phyloP scores from a whole-genome alignment of 345 rosid species.

The Arabidopsis suecica region DNA sequence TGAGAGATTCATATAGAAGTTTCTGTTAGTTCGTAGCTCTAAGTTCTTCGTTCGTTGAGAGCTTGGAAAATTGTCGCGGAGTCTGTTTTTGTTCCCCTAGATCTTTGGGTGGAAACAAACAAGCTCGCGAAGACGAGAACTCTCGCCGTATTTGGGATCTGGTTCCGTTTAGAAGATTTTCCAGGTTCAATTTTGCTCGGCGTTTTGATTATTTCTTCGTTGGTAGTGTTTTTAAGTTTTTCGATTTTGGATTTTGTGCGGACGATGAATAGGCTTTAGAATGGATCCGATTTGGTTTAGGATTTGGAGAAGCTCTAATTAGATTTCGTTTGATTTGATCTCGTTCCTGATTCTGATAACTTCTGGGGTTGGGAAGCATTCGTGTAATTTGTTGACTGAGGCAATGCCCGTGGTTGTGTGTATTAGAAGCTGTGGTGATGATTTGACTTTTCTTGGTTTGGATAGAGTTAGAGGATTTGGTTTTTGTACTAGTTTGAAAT shows the following conservation, averaged over 20 bases:
- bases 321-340: background rate
- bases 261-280: too few species aligned
- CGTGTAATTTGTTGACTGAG: constrained; percentile 25
- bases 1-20: constrained; percentile 3
- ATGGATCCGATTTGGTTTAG: constrained; percentile 24
- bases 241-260: background rate
- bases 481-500: constrained; percentile 1
- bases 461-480: background rate
- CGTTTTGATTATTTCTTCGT: background rate
- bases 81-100: background rate
- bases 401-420: constrained; percentile 33
- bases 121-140: constrained; percentile 30
- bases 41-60: constrained; percentile 30
- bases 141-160: constrained; percentile 16
- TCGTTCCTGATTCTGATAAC: background rate
- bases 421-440: constrained; percentile 12
- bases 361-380: constrained; percentile 21
- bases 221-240: background rate
- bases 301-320: too few species aligned
- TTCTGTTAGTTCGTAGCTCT: constrained; percentile 17
- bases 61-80: background rate
- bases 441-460: constrained; percentile 36
- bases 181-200: constrained; percentile 35
- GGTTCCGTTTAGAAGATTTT: background rate
- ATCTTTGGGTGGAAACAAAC: constrained; percentile 38